These are phyloP conservation scores for Inosperma sp. DNA, from an alignment of 768 basidiomycete genomes.

Conservation along the genomic window DNA sequence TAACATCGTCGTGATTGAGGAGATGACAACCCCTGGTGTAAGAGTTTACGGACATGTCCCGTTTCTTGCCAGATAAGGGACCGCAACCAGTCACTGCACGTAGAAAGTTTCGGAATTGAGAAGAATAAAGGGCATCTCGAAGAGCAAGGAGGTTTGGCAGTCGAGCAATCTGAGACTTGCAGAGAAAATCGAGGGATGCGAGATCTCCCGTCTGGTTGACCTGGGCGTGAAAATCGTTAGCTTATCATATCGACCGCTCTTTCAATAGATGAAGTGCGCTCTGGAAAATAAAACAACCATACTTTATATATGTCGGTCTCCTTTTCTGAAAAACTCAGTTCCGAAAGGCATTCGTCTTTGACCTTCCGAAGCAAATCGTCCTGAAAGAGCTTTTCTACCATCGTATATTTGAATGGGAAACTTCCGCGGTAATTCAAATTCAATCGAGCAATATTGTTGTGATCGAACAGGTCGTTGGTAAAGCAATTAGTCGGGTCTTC, in stretches of 20 bases:
- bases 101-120: conserved; percentile 75
- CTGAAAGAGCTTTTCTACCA: conserved; percentile 78
- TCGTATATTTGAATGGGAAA: conserved; percentile 76
- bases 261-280: neutral
- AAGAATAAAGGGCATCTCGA: conserved; percentile 88
- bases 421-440: conserved; percentile 51
- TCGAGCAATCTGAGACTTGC: conserved; percentile 67
- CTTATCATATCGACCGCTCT: neutral
- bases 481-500: conserved; percentile 41
- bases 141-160: conserved; percentile 78
- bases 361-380: conserved; percentile 76
- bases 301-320: conserved; percentile 99
- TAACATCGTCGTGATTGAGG: conserved; percentile 97
- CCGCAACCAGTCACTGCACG: conserved; percentile 89
- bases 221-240: conserved; percentile 39
- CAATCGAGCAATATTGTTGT: conserved; percentile 51
- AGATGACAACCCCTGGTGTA: conserved; percentile 91
- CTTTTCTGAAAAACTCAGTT: conserved; percentile 85
- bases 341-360: conserved; percentile 75
- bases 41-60: conserved; percentile 92
- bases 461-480: conserved; percentile 52
- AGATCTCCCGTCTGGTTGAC: conserved; percentile 97
- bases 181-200: conserved; percentile 85
- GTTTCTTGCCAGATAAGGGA: conserved; percentile 83
- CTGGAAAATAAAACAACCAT: conserved; percentile 13